Conservation (phyloP, 2,329 filamentous ascomycete species). For the Onygena corvina region DNA sequence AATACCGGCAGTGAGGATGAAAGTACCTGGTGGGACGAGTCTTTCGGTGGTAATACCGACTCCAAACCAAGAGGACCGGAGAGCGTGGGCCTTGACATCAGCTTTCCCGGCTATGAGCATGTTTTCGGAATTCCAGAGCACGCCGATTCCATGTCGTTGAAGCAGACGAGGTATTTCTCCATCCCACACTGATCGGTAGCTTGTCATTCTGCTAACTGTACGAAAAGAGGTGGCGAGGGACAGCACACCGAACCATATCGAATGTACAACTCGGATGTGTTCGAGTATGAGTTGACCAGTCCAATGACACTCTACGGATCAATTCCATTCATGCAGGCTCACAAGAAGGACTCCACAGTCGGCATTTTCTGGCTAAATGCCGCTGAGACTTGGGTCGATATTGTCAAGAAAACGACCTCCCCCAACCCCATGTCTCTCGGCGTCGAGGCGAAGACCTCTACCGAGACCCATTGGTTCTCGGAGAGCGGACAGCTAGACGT, state of each 20-base stretch:
- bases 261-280: slow-evolving; percentile 92
- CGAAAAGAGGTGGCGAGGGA: slow-evolving; percentile 57
- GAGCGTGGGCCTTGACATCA: slow-evolving; percentile 79
- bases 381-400: slow-evolving; percentile 94
- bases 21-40: slow-evolving; percentile 95
- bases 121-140: slow-evolving; percentile 94
- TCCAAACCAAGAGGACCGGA: slow-evolving; percentile 91
- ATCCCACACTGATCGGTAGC: neutral
- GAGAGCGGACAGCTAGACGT: slow-evolving; percentile 81
- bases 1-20: slow-evolving; percentile 46
- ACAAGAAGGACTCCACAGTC: slow-evolving; percentile 83
- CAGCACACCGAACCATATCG: slow-evolving; percentile 84
- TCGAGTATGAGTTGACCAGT: slow-evolving; percentile 93
- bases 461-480: slow-evolving; percentile 92
- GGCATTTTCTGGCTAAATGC: slow-evolving; percentile 96
- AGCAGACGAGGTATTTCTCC: slow-evolving; percentile 57
- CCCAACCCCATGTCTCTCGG: slow-evolving; percentile 69
- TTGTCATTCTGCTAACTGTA: slow-evolving; percentile 17
- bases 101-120: slow-evolving; percentile 81
- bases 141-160: slow-evolving; percentile 73
- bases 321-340: slow-evolving; percentile 96
- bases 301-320: slow-evolving; percentile 98
- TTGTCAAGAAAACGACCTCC: slow-evolving; percentile 63
- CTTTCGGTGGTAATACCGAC: slow-evolving; percentile 89
- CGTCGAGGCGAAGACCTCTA: slow-evolving; percentile 55